Base-by-base conservation (phyloP, 2,329 filamentous ascomycete species). In the Penicillium olsonii region DNA sequence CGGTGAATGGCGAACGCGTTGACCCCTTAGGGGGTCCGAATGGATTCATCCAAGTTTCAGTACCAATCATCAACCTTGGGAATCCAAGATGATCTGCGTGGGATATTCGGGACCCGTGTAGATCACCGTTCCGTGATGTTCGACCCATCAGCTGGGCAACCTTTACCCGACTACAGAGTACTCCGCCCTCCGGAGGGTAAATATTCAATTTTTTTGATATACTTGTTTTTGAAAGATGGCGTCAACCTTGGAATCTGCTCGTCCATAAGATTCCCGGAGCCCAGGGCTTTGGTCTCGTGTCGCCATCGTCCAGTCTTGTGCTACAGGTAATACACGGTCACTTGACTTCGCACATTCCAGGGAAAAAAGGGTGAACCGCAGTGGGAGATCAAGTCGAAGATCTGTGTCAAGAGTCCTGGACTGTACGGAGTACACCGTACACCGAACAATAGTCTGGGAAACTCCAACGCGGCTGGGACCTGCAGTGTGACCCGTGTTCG, bases 401-500 rank as follows among this genome's bases (percentile, higher is more conserved):
- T 39, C 37, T 39, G 22, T 26, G 12, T 31, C 29, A n/a, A 31
- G 33, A 35, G 33, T 9, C 33, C 8, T 35, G 33, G 18, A 35
- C 29, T n/a, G 29, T 26, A 15, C 37, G 15, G 18, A 20, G 10
- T 37, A 20, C 20, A n/a, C 19, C 20, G 20, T 39, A 35, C 12
- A 31, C 29, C 29, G 29, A 31, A 14, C 29, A 35, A 19, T 35
- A 35, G 33, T 18, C 15, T 18, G 17, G 17, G 33, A 35, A 35
- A 35, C 33, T 18, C 33, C 33, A 18, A 35, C 17, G 33, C 33
- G 33, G 24, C 17, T 31, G 42, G 42, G 42, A 38, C 42, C 44
- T 46, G 44, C 44, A 46, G 44, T 46, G 37, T 46, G 29, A 46
- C 44, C 22, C 5, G 17, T 41, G 20, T 22, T 35, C 33, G 29